phyloP scores from a whole-genome alignment of 2,329 filamentous ascomycete genomes.

The Apiospora saccharicola region DNA sequence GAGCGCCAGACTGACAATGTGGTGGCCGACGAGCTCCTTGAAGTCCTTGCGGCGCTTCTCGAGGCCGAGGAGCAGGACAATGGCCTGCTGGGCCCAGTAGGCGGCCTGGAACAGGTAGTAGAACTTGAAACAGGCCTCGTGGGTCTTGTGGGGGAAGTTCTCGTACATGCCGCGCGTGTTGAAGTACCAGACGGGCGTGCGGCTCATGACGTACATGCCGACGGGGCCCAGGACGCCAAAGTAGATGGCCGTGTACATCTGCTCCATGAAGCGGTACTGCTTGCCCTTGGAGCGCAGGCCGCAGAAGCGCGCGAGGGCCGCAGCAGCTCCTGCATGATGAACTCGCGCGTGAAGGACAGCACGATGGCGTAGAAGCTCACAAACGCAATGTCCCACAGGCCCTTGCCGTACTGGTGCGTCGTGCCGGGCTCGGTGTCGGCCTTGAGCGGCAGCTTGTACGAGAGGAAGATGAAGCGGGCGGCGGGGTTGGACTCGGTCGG shows the following conservation, averaged over 20 bases:
- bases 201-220: constrained; percentile 89
- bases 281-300: constrained; percentile 78
- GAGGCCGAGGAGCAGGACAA: constrained; percentile 84
- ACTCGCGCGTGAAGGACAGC: constrained; percentile 92
- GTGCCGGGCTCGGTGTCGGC: constrained; percentile 48
- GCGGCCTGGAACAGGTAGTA: constrained; percentile 95
- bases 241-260: constrained; percentile 93
- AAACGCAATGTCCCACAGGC: constrained; percentile 84
- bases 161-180: constrained; percentile 92
- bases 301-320: constrained; percentile 75
- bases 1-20: constrained; percentile 85
- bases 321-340: constrained; percentile 91
- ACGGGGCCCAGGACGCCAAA: constrained; percentile 83
- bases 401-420: constrained; percentile 82
- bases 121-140: constrained; percentile 85
- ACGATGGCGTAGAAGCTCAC: constrained; percentile 90
- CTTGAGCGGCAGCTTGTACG: constrained; percentile 74
- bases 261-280: constrained; percentile 93
- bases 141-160: constrained; percentile 81
- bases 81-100: constrained; percentile 95
- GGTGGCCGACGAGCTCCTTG: constrained; percentile 89
- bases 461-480: constrained; percentile 85
- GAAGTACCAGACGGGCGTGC: constrained; percentile 95
- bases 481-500: constrained; percentile 81
- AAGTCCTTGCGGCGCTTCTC: constrained; percentile 97